Evolutionary conservation across 2,329 filamentous ascomycete genomes (phyloP), one percentile per base, ranked within the genome.

Genomic region (Xylaria polymorpha): DNA sequence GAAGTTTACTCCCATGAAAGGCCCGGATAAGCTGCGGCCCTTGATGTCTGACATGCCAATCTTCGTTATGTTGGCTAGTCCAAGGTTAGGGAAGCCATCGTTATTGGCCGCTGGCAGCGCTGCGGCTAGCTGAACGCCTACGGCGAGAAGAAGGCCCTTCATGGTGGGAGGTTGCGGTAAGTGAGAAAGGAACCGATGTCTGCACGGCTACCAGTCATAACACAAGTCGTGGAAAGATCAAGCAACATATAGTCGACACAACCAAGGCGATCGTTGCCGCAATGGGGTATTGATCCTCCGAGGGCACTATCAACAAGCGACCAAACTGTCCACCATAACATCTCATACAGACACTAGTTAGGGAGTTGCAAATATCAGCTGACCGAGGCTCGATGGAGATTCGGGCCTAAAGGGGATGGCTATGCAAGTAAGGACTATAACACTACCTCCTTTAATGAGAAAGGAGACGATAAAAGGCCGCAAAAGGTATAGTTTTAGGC

Each of bases 11-110:
- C 68, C 72, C 39, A 78, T 65, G 22, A 67, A 70, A 8, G 75
- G 75, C 3, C 76, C 76, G 0, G 64, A 64, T 4, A 77, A 53
- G 39, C 72, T 69, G 18, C 75, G 73, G 41, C 73, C 63, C 25
- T 71, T 55, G 29, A 75, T 56, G 59, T 65, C 55, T 56, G 64
- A 56, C 59, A 66, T 64, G 9, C 70, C 71, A 58, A 74, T 67
- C 60, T 67, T 70, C 18, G 76, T 76, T 32, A 78, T 68, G 59
- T 78, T 77, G 56, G 73, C 53, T 6, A 78, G 68, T 3, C 71
- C 70, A 15, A 78, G 66, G 15, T 51, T 65, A 12, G 75, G 76
- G 14, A 70, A 67, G 43, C 15, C 48, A 25, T 68, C 66, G 12
- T 65, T 53, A 14, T 35, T 53, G 22, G 61, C 61, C 20, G 75